These are phyloP conservation scores for Diplodia intermedia DNA, from an alignment of 2,329 filamentous ascomycete species.

Conservation along the genomic window DNA sequence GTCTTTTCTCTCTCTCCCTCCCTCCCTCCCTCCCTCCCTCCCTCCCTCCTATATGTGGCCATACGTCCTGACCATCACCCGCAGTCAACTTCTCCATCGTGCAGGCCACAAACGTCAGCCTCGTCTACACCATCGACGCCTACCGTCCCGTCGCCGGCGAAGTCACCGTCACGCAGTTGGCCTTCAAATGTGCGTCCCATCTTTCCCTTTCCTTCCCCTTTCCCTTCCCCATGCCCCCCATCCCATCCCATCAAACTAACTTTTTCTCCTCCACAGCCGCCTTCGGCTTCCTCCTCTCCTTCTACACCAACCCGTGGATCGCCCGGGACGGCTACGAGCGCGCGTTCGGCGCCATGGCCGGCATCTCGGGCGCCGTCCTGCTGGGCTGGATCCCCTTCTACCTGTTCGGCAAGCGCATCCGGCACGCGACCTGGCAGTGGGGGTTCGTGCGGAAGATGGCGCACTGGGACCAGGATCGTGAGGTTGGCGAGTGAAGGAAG, in stretches of 20 bases:
- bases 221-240: not conserved
- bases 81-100: constrained; percentile 62
- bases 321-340: constrained; percentile 56
- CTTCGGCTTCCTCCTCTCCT: constrained; percentile 65
- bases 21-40: no score
- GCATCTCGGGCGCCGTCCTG: constrained; percentile 57
- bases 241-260: not conserved
- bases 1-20: constrained; percentile 36
- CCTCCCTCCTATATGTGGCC: constrained; percentile 12
- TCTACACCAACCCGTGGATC: constrained; percentile 68
- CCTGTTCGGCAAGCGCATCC: constrained; percentile 59
- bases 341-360: constrained; percentile 65
- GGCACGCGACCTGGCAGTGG: constrained; percentile 59
- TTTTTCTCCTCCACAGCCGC: constrained; percentile 45
- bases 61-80: not conserved
- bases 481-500: constrained; percentile 58
- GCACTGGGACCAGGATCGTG: constrained; percentile 61
- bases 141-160: constrained; percentile 66
- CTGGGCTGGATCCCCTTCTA: constrained; percentile 60
- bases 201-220: not conserved
- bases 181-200: constrained; percentile 60
- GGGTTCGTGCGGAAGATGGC: constrained; percentile 51
- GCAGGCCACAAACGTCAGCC: constrained; percentile 62
- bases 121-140: constrained; percentile 65
- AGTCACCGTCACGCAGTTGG: constrained; percentile 60